These are phyloP conservation scores for Dendrocalamus sinicus DNA, from an alignment of 176 grass and related monocot genomes.

Conservation along the genomic window DNA sequence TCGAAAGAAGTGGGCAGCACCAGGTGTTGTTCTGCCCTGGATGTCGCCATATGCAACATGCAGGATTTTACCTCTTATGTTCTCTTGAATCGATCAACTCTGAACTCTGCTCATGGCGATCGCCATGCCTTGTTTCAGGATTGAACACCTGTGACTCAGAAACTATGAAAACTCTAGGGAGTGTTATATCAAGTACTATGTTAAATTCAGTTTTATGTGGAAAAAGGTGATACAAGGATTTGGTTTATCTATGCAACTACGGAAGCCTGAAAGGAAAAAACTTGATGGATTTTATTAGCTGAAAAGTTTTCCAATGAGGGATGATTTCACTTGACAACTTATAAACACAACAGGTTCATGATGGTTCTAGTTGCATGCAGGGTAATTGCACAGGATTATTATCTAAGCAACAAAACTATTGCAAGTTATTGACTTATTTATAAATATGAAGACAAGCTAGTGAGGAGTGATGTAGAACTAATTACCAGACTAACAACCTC, in stretches of 20 bases:
- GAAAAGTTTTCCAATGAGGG: background rate
- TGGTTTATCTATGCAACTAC: constrained; percentile 40
- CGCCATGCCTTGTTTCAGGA: background rate
- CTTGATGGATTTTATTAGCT: constrained; percentile 14
- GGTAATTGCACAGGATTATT: too few relatives aligned
- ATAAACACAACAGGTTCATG: too few relatives aligned
- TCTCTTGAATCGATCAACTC: constrained; percentile 19
- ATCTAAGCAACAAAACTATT: too few relatives aligned
- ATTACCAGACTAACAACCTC: too few relatives aligned
- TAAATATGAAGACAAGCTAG: too few relatives aligned
- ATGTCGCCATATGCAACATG: background rate
- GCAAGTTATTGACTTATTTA: too few relatives aligned
- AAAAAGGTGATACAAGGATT: constrained; percentile 10
- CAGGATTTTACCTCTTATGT: background rate
- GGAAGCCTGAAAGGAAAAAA: constrained; percentile 56
- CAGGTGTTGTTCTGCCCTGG: background rate
- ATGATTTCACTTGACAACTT: background rate
- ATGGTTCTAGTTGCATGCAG: too few relatives aligned
- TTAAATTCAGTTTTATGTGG: background rate
- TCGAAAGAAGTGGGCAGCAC: too few relatives aligned
- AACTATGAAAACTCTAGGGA: background rate
- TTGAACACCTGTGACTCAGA: constrained; percentile 6
- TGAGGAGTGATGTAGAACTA: too few relatives aligned
- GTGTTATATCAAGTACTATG: background rate
- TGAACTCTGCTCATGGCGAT: background rate